Base-by-base conservation (phyloP, 306 rosid species). In the Citrullus mucosospermus region DNA sequence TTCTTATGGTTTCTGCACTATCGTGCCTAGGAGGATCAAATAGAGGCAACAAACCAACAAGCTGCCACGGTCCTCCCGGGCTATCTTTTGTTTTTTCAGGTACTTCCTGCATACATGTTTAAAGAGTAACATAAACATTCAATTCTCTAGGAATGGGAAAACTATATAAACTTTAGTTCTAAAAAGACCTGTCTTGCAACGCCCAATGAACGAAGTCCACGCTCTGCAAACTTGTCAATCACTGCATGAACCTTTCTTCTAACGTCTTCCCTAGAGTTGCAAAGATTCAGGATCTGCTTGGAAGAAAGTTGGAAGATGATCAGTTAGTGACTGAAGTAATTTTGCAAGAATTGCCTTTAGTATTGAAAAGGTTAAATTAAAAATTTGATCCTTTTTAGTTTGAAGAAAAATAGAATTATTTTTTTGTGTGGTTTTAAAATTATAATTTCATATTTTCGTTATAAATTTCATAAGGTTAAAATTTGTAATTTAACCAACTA, bases 21-120 rank as follows among this genome's bases (percentile, higher is more conserved):
- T 95, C 99, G 28, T 95, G 99, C 86, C 99, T 87, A 14, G 99
- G 99, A 85, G 99, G 99, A 84, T 95, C 99, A 88, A 95, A 95
- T 7, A 95, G 89, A 8, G 99, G 96, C 83, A 95, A 87, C 81
- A 95, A 78, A 61, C 93, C 99, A 85, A 95, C 90, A 80, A 95
- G 88, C 78, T 95, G 92, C 99, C 99, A 95, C 20, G 99, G 97
- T 81, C 85, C 87, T 63, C 99, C 99, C 20, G 90, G 80, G 78
- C 83, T 50, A 17, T 95, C 99, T 85, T 95, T 95, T 28, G 85
- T 46, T 84, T 86, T 95, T 88, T 95, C 99, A 30, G 97, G 97
- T 76, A 95, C 65, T 81, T 88, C 91, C 99, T 95, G 79, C 71
- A 69, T 69, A 80, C 41, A 85, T 6, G 65, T 78, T 20, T 56